phyloP scores from a whole-genome alignment of 768 basidiomycete species.

The Suillus subaureus region DNA sequence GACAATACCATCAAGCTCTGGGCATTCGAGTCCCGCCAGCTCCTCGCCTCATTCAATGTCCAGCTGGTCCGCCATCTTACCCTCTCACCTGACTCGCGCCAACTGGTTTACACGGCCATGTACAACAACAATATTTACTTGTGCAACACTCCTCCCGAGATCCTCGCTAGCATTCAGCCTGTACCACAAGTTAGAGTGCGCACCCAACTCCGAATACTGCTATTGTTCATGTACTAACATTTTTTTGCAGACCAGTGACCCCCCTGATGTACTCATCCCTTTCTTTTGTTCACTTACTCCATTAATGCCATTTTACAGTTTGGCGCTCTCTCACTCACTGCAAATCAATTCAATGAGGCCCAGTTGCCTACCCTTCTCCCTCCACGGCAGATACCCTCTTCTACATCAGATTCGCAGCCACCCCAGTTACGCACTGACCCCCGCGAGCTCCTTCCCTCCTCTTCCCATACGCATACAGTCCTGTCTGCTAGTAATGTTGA shows the following conservation, averaged over 20 bases:
- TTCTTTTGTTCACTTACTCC: neutral
- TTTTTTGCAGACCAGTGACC: neutral
- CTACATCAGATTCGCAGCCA: neutral
- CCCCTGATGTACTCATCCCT: neutral
- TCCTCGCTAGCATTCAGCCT: neutral
- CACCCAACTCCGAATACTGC: no score
- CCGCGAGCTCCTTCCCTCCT: neutral
- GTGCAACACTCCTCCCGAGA: neutral
- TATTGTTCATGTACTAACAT: neutral
- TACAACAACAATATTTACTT: neutral
- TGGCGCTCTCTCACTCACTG: neutral
- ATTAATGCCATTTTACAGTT: neutral
- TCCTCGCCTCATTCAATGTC: neutral
- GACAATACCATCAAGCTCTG: constrained; percentile 16
- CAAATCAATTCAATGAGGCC: no score
- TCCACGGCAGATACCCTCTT: neutral
- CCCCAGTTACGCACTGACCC: neutral
- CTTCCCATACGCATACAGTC: neutral
- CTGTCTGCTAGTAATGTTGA: neutral
- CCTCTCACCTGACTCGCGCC: neutral
- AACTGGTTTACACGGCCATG: neutral
- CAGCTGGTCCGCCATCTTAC: fast-evolving
- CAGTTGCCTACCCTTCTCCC: no score
- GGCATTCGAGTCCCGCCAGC: constrained; percentile 9
- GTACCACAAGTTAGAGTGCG: neutral